These are phyloP conservation scores for Aureobasidium uvarum DNA, from an alignment of 2,329 filamentous ascomycete genomes.

Conservation along the genomic window DNA sequence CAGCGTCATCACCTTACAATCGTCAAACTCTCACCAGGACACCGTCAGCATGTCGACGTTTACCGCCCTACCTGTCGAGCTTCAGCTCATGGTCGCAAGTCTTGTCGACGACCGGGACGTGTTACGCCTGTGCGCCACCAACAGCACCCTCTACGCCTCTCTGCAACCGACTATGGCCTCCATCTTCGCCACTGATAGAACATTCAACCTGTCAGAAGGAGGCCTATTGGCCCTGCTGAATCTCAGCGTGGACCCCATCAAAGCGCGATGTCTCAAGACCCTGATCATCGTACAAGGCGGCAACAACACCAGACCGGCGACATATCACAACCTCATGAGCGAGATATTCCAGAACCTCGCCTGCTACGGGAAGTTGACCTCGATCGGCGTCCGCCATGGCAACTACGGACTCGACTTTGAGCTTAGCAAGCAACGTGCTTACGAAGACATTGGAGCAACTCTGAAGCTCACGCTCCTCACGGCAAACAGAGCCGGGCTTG, in stretches of 20 bases:
- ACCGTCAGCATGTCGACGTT: neutral
- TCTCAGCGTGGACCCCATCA: neutral
- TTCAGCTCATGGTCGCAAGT: neutral
- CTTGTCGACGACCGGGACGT: neutral
- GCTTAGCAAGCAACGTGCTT: neutral
- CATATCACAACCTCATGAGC: neutral
- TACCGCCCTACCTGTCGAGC: neutral
- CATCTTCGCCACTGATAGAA: neutral
- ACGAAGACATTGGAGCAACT: neutral
- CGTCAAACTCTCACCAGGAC: neutral
- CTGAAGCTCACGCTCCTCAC: neutral
- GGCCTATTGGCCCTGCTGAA: neutral
- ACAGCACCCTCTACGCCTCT: neutral
- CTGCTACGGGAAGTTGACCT: neutral
- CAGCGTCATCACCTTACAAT: neutral
- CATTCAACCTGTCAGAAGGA: neutral
- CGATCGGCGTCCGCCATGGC: neutral
- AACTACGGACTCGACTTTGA: neutral
- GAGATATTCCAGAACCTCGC: neutral
- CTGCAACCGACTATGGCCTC: neutral
- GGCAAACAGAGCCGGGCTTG: neutral
- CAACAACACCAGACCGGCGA: no score
- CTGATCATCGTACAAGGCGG: neutral
- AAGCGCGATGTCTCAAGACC: neutral
- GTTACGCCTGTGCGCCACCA: neutral